Evolutionary conservation across 2,329 filamentous ascomycete genomes (phyloP).

Genomic region (Rhexocercosporidium sp.): DNA sequence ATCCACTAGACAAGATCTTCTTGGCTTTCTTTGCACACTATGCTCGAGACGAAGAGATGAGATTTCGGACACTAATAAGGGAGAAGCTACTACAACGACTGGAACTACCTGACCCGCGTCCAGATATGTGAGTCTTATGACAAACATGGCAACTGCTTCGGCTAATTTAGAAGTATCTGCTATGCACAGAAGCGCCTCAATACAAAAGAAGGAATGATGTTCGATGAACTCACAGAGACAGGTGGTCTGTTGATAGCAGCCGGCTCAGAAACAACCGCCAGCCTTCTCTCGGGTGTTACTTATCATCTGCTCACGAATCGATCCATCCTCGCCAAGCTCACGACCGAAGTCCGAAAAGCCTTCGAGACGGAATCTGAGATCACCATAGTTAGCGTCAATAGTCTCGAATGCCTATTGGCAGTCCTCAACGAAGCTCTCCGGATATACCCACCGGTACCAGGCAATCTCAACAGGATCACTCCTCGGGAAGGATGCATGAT

Average conservation of each 20-base stretch:
- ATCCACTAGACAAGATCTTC: neutral
- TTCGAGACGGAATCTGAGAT: slow-evolving; percentile 2
- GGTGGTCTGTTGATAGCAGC: slow-evolving; percentile 41
- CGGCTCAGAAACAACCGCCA: slow-evolving; percentile 48
- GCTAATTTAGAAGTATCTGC: neutral
- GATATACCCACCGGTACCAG: slow-evolving; percentile 43
- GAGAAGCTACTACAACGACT: slow-evolving; percentile 12
- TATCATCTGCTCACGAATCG: slow-evolving; percentile 8
- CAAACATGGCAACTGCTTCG: neutral
- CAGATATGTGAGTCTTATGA: slow-evolving; percentile 17
- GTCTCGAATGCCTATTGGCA: slow-evolving; percentile 43
- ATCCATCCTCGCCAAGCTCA: neutral
- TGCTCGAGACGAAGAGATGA: slow-evolving; percentile 2
- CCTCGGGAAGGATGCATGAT: slow-evolving; percentile 25
- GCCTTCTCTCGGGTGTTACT: slow-evolving; percentile 24
- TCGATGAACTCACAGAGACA: slow-evolving; percentile 24
- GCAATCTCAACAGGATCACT: slow-evolving; percentile 21
- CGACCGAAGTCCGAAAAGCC: neutral
- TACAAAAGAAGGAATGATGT: neutral
- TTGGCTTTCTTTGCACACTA: neutral
- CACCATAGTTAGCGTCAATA: slow-evolving; percentile 4
- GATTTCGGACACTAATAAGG: slow-evolving; percentile 3
- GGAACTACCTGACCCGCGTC: neutral
- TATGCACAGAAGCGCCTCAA: slow-evolving; percentile 1
- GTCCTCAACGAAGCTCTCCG: slow-evolving; percentile 47